A percentile compares a stretch with the other conserved stretches of the same genome.
Evolutionary conservation across 176 grass and related monocot genomes (phyloP).

Genomic region (Aegilops sharonensis): DNA sequence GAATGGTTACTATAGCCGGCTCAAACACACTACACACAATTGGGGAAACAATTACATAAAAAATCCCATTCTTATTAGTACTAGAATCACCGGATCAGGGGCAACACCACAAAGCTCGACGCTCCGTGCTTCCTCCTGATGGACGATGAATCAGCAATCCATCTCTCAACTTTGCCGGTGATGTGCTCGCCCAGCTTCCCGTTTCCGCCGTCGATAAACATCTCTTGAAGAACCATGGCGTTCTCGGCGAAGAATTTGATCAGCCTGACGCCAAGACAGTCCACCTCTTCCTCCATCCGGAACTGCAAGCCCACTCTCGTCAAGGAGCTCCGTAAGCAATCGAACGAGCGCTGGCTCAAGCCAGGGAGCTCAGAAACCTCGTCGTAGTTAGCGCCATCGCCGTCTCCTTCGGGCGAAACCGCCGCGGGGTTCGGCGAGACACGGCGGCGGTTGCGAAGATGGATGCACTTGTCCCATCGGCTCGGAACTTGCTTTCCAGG

Average conservation of each 20-base stretch:
- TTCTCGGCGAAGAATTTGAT: not conserved
- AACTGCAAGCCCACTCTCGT: not conserved
- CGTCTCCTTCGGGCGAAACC: not conserved
- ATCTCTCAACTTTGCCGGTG: not conserved
- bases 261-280: not conserved
- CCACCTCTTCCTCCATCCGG: not conserved
- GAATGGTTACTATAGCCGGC: too few species aligned
- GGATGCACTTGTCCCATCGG: not conserved
- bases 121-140: not conserved
- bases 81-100: too few species aligned
- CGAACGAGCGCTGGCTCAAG: not conserved
- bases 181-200: not conserved
- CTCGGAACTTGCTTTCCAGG: not conserved
- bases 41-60: too few species aligned
- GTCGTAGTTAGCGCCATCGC: not conserved
- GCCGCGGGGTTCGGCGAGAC: not conserved
- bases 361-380: not conserved
- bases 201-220: not conserved
- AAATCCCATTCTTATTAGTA: too few species aligned
- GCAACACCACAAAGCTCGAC: not conserved
- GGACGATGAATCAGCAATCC: not conserved
- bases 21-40: too few species aligned
- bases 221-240: not conserved
- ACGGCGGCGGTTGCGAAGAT: not conserved
- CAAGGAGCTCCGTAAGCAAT: not conserved